Conservation (phyloP, 345 rosid genomes). For the Aquilaria yunnanensis region DNA sequence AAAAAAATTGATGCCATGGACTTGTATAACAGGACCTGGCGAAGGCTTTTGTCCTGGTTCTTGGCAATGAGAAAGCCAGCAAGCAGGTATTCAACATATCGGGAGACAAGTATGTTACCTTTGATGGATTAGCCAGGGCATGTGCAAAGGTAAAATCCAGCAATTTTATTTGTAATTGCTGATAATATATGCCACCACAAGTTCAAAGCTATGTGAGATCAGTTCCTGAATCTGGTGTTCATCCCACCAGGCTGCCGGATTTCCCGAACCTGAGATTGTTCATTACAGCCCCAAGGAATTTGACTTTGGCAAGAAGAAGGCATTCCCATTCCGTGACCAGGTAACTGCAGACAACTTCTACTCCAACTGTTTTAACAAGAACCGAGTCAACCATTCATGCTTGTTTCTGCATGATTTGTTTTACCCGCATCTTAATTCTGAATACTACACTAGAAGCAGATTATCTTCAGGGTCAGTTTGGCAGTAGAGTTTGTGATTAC, state of each 20-base stretch:
- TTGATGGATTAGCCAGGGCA: constrained; percentile 89
- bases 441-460: too few species aligned
- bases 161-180: background rate
- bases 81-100: constrained; percentile 84
- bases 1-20: too few species aligned
- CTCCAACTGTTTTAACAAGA: too few species aligned
- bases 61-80: constrained; percentile 87
- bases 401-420: too few species aligned
- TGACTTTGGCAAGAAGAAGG: constrained; percentile 93
- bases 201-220: background rate
- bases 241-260: constrained; percentile 72
- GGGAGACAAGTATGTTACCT: constrained; percentile 86
- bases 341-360: constrained; percentile 23
- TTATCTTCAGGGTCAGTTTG: too few species aligned
- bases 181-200: constrained; percentile 2
- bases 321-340: constrained; percentile 98
- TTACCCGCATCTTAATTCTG: too few species aligned
- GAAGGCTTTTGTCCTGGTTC: constrained; percentile 62
- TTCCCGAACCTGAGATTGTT: constrained; percentile 89
- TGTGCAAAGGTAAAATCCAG: constrained; percentile 80
- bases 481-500: too few species aligned
- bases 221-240: background rate
- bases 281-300: constrained; percentile 89
- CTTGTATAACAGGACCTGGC: constrained; percentile 65
- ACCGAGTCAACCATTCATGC: too few species aligned